Base-by-base conservation (phyloP, 805 yeast species). In the Candida odintsovae region DNA sequence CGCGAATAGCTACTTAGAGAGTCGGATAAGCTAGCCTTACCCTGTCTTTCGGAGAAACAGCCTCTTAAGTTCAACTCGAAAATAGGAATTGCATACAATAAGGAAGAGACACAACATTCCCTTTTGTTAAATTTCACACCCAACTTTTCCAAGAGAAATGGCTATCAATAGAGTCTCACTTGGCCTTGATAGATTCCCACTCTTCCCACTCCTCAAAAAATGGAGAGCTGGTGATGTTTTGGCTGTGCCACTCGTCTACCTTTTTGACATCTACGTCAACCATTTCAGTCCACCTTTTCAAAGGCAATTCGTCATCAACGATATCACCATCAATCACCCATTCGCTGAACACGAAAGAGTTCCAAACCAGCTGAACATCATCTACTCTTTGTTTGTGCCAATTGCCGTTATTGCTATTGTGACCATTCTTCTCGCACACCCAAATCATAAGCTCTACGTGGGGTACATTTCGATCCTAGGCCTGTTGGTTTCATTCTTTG, bases 311-410 rank as follows among this genome's bases (percentile, higher is more conserved):
- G 75, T 70, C 43, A 66, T 90, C 45, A 80, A 82, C 59, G 97
- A 92, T 67, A 62, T 81, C 38, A 77, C 92, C 0, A 78, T 92
- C 36, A 79, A 82, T 43, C 95, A 88, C 64, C 97, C 97, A 1
- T 82, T 76, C 62, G 85, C 95, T 0, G 79, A 77, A 41, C 72
- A 68, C 16, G 95, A 92, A 65, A 73, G 86, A 21, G 95, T 92
- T 3, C 70, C 83, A 9, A 78, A 68, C 36, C 51, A 64, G n/a
- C 63, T 69, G 55, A 72, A 89, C 47, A 66, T 84, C 15, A 53
- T 78, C n/a, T 74, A 76, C 56, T 70, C 82, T n/a, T 59, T 71
- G 6, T 59, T 76, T 49, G 61, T 76, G 3, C 92, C 94, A 8
- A 45, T 69, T 1, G 44, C 60, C 7, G 56, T 67, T 2, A 71